A percentile compares a stretch with the other conserved stretches of the same genome.
Evolutionary conservation across 1,139 yeast genomes (phyloP).

Genomic region (Petasospora fabianii): DNA sequence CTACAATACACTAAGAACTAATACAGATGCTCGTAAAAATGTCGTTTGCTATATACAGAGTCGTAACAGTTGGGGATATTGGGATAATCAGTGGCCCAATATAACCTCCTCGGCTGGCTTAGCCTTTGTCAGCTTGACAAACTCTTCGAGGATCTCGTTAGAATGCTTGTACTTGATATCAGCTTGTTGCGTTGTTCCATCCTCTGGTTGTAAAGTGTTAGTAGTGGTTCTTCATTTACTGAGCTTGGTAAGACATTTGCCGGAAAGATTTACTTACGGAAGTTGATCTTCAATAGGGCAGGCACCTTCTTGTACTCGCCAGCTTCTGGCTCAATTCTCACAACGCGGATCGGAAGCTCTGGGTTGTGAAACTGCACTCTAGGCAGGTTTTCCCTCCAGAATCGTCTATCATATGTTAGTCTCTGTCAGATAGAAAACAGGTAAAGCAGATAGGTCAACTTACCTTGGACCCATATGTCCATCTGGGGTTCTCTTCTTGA

Average conservation of each 20-base stretch:
- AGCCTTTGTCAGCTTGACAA: slow-evolving; percentile 36
- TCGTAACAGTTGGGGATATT: not conserved
- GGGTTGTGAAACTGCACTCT: slow-evolving; percentile 83
- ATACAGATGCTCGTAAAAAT: no score
- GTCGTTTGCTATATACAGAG: not conserved
- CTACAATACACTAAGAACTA: no score
- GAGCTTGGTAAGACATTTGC: not conserved
- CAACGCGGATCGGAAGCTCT: slow-evolving; percentile 55
- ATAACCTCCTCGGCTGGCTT: slow-evolving; percentile 19
- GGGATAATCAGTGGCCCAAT: slow-evolving; percentile 3
- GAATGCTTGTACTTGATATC: slow-evolving; percentile 38
- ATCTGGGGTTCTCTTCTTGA: slow-evolving; percentile 41
- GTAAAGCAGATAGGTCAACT: slow-evolving; percentile 6
- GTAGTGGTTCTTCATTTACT: not conserved
- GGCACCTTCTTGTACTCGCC: slow-evolving; percentile 42
- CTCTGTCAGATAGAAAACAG: not conserved
- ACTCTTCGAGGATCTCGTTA: slow-evolving; percentile 36
- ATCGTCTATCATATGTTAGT: slow-evolving; percentile 35
- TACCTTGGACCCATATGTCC: slow-evolving; percentile 50
- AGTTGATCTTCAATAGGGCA: slow-evolving; percentile 33
- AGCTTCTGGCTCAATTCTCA: slow-evolving; percentile 44
- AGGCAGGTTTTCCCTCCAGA: slow-evolving; percentile 74
- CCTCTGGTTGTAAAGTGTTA: slow-evolving; percentile 18
- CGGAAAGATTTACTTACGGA: slow-evolving; percentile 16
- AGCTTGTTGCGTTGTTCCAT: slow-evolving; percentile 34